A percentile compares a stretch with the other conserved stretches of the same genome.
Evolutionary conservation across 495 filamentous ascomycete genomes (phyloP).

Genomic region (Xylaria flabelliformis): DNA sequence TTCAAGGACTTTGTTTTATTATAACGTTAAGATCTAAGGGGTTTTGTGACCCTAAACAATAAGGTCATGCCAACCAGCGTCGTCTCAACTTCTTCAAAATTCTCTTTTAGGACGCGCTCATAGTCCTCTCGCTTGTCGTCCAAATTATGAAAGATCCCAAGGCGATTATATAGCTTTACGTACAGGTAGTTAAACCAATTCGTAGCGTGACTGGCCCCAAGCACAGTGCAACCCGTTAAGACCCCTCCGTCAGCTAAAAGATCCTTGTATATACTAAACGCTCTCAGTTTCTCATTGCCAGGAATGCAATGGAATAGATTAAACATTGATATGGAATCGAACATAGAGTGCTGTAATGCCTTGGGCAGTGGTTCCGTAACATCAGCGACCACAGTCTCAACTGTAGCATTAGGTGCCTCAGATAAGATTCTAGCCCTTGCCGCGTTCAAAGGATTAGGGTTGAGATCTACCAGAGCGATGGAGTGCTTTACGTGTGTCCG

Average conservation of each 20-base stretch:
- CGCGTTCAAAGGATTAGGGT: conserved; percentile 31
- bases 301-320: conserved; percentile 51
- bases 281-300: conserved; percentile 26
- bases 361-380: conserved; percentile 28
- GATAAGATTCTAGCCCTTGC: conserved; percentile 30
- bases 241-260: conserved; percentile 42
- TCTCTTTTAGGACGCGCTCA: conserved; percentile 41
- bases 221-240: conserved; percentile 43
- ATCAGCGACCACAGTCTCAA: conserved; percentile 33
- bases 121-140: conserved; percentile 40
- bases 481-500: conserved; percentile 20
- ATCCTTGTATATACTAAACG: conserved; percentile 36
- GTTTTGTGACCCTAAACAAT: conserved; percentile 5
- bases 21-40: not conserved
- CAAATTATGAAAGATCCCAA: conserved; percentile 40
- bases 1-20: not conserved
- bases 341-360: conserved; percentile 29
- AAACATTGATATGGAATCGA: conserved; percentile 49
- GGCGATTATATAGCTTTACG: conserved; percentile 38
- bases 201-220: conserved; percentile 43
- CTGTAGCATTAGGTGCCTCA: conserved; percentile 11
- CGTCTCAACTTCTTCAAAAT: conserved; percentile 42
- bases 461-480: conserved; percentile 44
- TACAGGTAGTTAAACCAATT: conserved; percentile 46
- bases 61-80: conserved; percentile 34